Conservation (phyloP, 192 early-diverging fungal species). For the Backusella morwellensis region DNA sequence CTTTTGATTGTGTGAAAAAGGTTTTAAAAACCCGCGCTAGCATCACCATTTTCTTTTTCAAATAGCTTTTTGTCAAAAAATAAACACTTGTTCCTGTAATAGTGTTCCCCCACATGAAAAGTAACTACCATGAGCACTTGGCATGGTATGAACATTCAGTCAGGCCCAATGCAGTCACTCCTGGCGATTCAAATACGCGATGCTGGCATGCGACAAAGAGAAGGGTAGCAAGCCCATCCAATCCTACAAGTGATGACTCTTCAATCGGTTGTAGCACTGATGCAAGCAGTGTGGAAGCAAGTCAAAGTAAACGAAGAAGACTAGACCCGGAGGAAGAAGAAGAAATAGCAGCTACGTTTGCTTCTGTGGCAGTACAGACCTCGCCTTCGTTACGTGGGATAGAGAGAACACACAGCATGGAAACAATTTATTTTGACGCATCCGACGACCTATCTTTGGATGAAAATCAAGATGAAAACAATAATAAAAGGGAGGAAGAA, state of each 20-base stretch:
- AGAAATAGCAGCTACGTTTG: neutral
- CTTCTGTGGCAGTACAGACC: neutral
- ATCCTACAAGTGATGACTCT: neutral
- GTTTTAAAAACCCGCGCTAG: too few species aligned
- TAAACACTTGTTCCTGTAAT: neutral
- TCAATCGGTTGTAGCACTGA: neutral
- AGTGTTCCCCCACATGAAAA: neutral
- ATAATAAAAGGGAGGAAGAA: neutral
- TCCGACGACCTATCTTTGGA: neutral
- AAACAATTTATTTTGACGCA: neutral
- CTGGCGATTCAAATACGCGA: neutral
- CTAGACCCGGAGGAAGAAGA: neutral
- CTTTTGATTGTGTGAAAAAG: too few species aligned
- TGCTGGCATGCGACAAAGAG: slow-evolving; percentile 1
- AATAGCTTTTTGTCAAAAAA: too few species aligned
- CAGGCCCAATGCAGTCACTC: neutral
- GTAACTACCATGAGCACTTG: neutral
- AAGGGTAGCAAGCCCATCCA: neutral
- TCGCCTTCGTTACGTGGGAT: neutral
- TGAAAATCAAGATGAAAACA: neutral
- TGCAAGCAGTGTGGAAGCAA: neutral
- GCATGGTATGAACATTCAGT: neutral
- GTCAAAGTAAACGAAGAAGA: slow-evolving; percentile 3
- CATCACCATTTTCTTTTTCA: neutral
- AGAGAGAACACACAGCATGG: neutral